Evolutionary conservation across 345 rosid genomes (phyloP).

Genomic region (Bretschneidera sinensis): DNA sequence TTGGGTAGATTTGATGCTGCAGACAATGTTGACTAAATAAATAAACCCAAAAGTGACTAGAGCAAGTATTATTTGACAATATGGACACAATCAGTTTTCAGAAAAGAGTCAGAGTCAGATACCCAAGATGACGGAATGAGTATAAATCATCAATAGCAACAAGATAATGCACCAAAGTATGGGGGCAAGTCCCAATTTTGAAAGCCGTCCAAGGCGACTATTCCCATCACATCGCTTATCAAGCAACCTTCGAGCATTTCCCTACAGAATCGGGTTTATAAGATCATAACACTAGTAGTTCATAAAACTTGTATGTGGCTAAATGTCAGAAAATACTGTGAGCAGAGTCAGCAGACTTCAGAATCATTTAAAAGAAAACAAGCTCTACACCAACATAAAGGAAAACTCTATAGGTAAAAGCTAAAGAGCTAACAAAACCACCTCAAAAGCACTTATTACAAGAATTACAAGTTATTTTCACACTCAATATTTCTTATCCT

Average conservation of each 20-base stretch:
- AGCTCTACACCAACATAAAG: too few species aligned
- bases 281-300: too few species aligned
- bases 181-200: constrained; percentile 92
- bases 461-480: too few species aligned
- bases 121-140: constrained; percentile 74
- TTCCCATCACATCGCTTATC: constrained; percentile 76
- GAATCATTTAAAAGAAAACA: too few species aligned
- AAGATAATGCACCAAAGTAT: constrained; percentile 64
- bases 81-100: constrained; percentile 16
- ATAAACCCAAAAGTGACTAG: background rate
- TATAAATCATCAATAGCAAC: constrained; percentile 58
- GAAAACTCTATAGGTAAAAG: too few species aligned
- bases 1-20: constrained; percentile 79
- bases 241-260: constrained; percentile 87
- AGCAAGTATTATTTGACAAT: constrained; percentile 12
- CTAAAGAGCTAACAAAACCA: too few species aligned
- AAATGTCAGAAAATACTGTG: too few species aligned
- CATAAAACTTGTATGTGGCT: too few species aligned
- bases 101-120: constrained; percentile 23
- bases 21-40: constrained; percentile 14
- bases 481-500: background rate
- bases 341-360: too few species aligned
- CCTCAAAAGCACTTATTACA: background rate
- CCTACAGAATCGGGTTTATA: constrained; percentile 42
- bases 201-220: constrained; percentile 61